Conservation (phyloP, 2,329 filamentous ascomycete species). For the Verticillium isaacii region DNA sequence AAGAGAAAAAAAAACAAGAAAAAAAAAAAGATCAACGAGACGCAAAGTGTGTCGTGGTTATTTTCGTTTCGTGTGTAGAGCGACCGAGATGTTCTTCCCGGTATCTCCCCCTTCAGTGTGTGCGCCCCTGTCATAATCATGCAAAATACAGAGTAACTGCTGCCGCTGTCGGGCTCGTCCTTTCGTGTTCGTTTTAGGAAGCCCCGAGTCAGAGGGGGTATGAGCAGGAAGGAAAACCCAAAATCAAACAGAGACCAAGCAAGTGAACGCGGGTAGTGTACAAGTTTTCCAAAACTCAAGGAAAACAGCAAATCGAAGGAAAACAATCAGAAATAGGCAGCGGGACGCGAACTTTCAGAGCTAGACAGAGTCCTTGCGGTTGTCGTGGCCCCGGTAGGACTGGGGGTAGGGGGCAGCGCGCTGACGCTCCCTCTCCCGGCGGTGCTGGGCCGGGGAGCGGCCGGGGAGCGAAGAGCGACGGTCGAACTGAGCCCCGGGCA, state of each 20-base stretch:
- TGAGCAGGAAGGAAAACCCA: no score
- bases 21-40: not conserved
- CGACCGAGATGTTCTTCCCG: no score
- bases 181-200: no score
- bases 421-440: not conserved
- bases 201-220: no score
- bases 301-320: not conserved
- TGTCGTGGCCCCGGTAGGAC: conserved; percentile 1
- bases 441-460: not conserved
- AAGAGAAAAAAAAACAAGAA: not conserved
- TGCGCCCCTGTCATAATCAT: not conserved
- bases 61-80: no score
- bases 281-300: no score
- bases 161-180: no score
- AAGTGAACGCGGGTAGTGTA: no score
- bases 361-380: not conserved
- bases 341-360: no score
- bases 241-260: no score
- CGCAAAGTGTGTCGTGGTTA: no score
- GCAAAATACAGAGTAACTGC: not conserved
- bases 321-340: not conserved
- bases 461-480: not conserved
- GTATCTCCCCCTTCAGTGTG: no score
- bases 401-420: not conserved
- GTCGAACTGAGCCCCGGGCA: not conserved